Evolutionary conservation across 2,329 filamentous ascomycete species (phyloP), one percentile per base, ranked within the genome.

Genomic region (Conoideocrella luteorostrata): DNA sequence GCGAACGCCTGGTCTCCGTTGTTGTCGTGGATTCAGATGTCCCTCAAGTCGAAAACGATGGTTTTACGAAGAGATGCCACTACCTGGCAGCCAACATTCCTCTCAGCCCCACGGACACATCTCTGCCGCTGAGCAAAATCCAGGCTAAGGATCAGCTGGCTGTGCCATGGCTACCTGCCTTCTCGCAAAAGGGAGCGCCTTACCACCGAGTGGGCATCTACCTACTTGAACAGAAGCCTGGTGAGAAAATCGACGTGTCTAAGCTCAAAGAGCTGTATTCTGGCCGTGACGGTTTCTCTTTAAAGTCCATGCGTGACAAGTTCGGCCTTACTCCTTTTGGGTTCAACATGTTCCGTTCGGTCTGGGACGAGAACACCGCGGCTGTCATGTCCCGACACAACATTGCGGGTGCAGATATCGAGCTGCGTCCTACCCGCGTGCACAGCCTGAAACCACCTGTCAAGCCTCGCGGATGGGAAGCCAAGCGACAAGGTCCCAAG

Each of bases 21-120:
- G 86, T 83, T 2, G 84, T 97, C 40, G 73, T 97, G 49, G 91
- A 98, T 67, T 76, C 88, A 1, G 93, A 98, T 67, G 88, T 97
- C 0, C 93, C 93, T 43, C 80, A 90, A 52, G 65, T 84, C 5
- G 82, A 84, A 48, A 75, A 68, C 17, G 86, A 98, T 63, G 69
- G 70, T 50, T 98, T 94, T 68, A 74, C 77, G 49, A 85, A 84
- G 62, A 80, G 88, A 57, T 93, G 86, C 65, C 91, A 97, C 68
- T 96, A 84, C 68, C 75, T 97, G 30, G 91, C 90, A 17, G 79
- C 71, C 58, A 81, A 81, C 62, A 65, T 81, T 39, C 72, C 74
- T 30, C 61, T 80, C 51, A 62, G 60, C 51, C 75, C 76, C 4
- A 65, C 67, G 41, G 75, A 65, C 24, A 77, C 77, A 6, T 78